Percentiles rank a stretch among this genome's conserved stretches.
Conservation (phyloP, 257 asterid species). For the Solanum paucissectum region DNA sequence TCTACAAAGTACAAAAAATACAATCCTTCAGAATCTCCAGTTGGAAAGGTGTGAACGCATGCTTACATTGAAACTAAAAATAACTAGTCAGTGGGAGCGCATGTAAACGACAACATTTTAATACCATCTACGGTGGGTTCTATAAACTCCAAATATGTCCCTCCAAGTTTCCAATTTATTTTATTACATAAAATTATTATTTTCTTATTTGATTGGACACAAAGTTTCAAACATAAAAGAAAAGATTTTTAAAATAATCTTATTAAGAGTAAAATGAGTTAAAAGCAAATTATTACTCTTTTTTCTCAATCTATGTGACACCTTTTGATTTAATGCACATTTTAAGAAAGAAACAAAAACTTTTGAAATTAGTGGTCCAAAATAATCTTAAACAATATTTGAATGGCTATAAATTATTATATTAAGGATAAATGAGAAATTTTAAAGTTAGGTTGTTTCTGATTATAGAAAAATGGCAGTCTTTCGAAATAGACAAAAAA, state of each 20-base stretch:
- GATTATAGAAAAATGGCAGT: not conserved
- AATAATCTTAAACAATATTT: not conserved
- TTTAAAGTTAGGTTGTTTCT: not conserved
- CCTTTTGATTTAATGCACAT: not conserved
- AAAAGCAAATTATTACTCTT: too few species aligned
- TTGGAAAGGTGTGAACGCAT: conserved; percentile 13
- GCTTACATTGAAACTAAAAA: conserved; percentile 5
- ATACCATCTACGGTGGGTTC: conserved; percentile 13
- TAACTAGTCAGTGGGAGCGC: not conserved
- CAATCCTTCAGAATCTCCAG: conserved; percentile 4
- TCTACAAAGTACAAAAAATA: conserved; percentile 5
- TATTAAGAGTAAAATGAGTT: not conserved
- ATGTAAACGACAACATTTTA: not conserved
- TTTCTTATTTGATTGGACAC: not conserved
- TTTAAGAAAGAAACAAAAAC: not conserved
- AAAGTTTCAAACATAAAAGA: not conserved
- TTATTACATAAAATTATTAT: not conserved
- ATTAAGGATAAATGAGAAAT: not conserved
- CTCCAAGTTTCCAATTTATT: not conserved
- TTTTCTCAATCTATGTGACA: not conserved
- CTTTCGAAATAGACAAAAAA: too few species aligned
- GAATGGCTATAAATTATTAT: not conserved
- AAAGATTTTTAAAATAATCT: not conserved
- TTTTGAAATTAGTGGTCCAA: not conserved
- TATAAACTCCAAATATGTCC: conserved; percentile 3